phyloP scores from a whole-genome alignment of 2,329 filamentous ascomycete species.

The Amesomyces nigricolor region DNA sequence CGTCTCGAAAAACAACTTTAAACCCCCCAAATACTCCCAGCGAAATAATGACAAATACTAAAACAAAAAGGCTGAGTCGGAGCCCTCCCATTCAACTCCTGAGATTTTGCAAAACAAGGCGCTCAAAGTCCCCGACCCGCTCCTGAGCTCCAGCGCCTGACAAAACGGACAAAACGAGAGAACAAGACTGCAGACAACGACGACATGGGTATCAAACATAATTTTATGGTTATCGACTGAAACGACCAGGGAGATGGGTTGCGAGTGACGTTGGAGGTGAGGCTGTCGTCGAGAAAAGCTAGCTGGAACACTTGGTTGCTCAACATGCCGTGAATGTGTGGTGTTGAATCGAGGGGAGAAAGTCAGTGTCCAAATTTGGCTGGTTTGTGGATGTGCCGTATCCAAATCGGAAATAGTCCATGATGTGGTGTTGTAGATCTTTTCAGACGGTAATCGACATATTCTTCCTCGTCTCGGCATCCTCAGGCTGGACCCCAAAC shows the following conservation, averaged over 20 bases:
- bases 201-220: slow-evolving; percentile 15
- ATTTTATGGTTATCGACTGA: not conserved
- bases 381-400: too few species aligned
- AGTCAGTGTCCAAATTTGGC: not conserved
- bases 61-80: too few species aligned
- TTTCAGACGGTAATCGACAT: slow-evolving; percentile 53
- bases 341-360: not conserved
- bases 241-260: not conserved
- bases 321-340: too few species aligned
- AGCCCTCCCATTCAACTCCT: too few species aligned
- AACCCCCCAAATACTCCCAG: not conserved
- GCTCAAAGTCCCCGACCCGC: not conserved
- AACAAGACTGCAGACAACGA: not conserved
- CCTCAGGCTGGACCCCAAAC: slow-evolving; percentile 77
- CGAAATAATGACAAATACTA: too few species aligned
- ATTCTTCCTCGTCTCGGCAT: slow-evolving; percentile 62
- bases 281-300: not conserved
- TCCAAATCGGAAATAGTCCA: too few species aligned
- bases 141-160: not conserved
- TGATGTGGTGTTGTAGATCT: too few species aligned
- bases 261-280: not conserved
- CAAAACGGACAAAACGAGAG: not conserved
- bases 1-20: not conserved
- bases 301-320: too few species aligned
- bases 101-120: too few species aligned